Conservation (phyloP, 73 alveolate species). For the Blepharisma stoltei region DNA sequence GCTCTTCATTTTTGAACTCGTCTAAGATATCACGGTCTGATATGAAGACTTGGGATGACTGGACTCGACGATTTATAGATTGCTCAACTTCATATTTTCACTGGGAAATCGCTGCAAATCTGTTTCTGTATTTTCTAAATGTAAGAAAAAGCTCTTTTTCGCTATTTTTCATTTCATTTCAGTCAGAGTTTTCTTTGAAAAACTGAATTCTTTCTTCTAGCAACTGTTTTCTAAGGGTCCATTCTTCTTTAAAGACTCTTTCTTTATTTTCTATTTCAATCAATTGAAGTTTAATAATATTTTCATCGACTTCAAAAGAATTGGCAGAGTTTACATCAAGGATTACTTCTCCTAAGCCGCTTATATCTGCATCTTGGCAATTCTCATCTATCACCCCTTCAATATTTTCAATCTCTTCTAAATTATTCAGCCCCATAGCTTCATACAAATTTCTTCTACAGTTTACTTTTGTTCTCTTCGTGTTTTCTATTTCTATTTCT, state of each 20-base stretch:
- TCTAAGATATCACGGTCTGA: constrained; percentile 13
- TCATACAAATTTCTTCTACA: not conserved
- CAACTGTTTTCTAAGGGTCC: not conserved
- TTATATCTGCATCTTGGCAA: not conserved
- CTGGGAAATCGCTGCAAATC: constrained; percentile 13
- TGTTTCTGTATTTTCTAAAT: not conserved
- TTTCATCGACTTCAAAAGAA: constrained; percentile 9
- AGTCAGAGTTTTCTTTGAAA: no score
- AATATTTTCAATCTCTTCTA: constrained; percentile 1
- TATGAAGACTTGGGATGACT: no score
- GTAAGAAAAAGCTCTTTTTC: not conserved
- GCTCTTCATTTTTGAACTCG: not conserved
- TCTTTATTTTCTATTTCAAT: not conserved
- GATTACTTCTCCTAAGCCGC: constrained; percentile 2
- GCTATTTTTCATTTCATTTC: not conserved
- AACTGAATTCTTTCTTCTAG: not conserved
- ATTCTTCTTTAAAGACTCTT: not conserved
- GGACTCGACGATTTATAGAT: no score
- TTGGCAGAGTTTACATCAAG: constrained; percentile 16
- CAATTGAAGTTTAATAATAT: constrained; percentile 10
- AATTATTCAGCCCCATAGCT: not conserved
- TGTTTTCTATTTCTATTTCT: not conserved
- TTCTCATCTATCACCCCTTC: not conserved
- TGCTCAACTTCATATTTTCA: constrained; percentile 1
- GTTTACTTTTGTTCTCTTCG: not conserved